phyloP scores from a whole-genome alignment of 352 stramenopile species.

The Globisporangium spinosum region DNA sequence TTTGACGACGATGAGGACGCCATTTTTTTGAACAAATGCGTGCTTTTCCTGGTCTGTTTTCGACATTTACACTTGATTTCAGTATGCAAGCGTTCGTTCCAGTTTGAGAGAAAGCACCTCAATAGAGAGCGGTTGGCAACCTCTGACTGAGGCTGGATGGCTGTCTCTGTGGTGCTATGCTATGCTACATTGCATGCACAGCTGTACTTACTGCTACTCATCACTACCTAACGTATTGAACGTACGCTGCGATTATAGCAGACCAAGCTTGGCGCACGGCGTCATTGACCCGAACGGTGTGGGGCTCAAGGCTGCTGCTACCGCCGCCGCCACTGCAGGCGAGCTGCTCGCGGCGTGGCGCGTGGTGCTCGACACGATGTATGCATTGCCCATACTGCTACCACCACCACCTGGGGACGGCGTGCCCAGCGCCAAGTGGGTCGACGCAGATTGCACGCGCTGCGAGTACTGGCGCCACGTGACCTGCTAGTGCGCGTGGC shows the following conservation, averaged over 20 bases:
- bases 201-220: no score
- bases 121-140: not conserved
- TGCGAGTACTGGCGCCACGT: constrained; percentile 5
- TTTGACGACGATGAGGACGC: not conserved
- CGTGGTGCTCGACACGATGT: constrained; percentile 8
- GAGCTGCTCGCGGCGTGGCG: not conserved
- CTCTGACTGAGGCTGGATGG: no score
- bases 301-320: not conserved
- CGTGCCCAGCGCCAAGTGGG: not conserved
- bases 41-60: not conserved
- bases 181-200: no score
- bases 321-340: not conserved
- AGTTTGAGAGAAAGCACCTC: not conserved
- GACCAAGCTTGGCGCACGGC: not conserved
- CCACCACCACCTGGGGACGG: not conserved
- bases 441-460: not conserved
- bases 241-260: not conserved
- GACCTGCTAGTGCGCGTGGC: constrained; percentile 6
- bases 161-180: no score
- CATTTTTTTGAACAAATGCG: not conserved
- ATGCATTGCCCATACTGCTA: not conserved
- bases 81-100: not conserved
- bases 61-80: not conserved
- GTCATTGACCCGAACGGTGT: not conserved
- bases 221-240: not conserved